phyloP scores from a whole-genome alignment of 2,329 filamentous ascomycete genomes.

The Fusarium humuli region DNA sequence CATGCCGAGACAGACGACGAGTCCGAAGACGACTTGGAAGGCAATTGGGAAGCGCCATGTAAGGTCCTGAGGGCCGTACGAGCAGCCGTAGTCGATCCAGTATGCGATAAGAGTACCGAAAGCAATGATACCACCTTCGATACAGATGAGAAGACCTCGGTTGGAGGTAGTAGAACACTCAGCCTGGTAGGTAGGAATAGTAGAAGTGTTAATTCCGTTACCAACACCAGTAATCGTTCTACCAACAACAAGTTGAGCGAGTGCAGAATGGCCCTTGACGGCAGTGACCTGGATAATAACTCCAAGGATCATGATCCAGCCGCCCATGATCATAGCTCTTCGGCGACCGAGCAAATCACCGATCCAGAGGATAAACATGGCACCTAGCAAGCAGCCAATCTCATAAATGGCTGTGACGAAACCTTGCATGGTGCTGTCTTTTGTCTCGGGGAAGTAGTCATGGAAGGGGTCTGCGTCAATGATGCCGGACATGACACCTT shows the following conservation, averaged over 20 bases:
- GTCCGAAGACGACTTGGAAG: constrained; percentile 53
- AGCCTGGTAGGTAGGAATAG: constrained; percentile 67
- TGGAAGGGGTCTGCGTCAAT: constrained; percentile 64
- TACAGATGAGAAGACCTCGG: constrained; percentile 65
- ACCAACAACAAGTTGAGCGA: constrained; percentile 64
- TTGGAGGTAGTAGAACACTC: constrained; percentile 65
- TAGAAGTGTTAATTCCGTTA: constrained; percentile 63
- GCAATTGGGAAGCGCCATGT: constrained; percentile 68
- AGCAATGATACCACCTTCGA: constrained; percentile 58
- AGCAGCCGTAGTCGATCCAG: constrained; percentile 58
- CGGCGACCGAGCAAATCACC: constrained; percentile 65
- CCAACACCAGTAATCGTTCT: constrained; percentile 64
- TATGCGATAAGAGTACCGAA: constrained; percentile 57
- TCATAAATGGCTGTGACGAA: constrained; percentile 64
- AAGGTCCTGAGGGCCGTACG: constrained; percentile 59
- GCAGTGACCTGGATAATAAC: constrained; percentile 67
- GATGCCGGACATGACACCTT: constrained; percentile 66
- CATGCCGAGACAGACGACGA: constrained; percentile 58
- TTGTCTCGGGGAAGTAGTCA: constrained; percentile 57
- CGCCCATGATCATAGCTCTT: constrained; percentile 68
- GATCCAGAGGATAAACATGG: constrained; percentile 61
- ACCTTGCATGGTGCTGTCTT: constrained; percentile 61
- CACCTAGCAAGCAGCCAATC: constrained; percentile 64
- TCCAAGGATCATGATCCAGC: constrained; percentile 69
- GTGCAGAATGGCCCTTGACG: constrained; percentile 50